These are phyloP conservation scores for Paramecium octaurelia DNA, from an alignment of 73 alveolate species.

Conservation along the genomic window DNA sequence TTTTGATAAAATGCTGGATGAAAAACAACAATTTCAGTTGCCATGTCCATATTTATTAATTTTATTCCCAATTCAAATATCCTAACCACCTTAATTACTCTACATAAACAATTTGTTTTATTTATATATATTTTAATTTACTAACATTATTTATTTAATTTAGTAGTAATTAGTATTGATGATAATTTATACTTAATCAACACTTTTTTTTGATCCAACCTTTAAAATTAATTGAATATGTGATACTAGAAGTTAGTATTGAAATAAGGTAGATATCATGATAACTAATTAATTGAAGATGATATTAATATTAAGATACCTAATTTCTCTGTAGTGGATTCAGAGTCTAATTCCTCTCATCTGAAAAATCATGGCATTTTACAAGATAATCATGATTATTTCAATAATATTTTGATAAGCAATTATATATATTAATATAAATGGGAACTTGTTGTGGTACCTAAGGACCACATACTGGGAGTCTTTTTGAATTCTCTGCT, in stretches of 20 bases:
- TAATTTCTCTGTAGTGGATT: not conserved
- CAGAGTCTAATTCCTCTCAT: not conserved
- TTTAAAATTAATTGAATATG: too few relatives aligned
- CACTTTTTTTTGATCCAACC: too few relatives aligned
- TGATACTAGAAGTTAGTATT: too few relatives aligned
- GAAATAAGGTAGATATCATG: too few relatives aligned
- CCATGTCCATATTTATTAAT: too few relatives aligned
- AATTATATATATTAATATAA: not conserved
- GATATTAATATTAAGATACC: too few relatives aligned
- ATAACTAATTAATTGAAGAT: too few relatives aligned
- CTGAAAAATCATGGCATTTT: not conserved
- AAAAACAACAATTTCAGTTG: too few relatives aligned
- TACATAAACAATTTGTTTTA: not conserved
- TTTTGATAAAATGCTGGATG: too few relatives aligned
- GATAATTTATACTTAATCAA: too few relatives aligned
- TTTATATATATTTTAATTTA: not conserved
- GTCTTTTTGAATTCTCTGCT: not conserved
- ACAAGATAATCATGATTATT: not conserved
- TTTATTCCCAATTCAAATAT: not conserved
- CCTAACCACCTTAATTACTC: not conserved
- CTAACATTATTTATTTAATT: too few relatives aligned
- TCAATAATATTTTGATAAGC: not conserved
- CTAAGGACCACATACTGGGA: not conserved
- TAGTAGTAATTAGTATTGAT: too few relatives aligned
- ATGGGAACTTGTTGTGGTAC: conserved; percentile 22